Base-by-base conservation (phyloP, 1,139 yeast genomes). In the Nakaseomyces sp. region DNA sequence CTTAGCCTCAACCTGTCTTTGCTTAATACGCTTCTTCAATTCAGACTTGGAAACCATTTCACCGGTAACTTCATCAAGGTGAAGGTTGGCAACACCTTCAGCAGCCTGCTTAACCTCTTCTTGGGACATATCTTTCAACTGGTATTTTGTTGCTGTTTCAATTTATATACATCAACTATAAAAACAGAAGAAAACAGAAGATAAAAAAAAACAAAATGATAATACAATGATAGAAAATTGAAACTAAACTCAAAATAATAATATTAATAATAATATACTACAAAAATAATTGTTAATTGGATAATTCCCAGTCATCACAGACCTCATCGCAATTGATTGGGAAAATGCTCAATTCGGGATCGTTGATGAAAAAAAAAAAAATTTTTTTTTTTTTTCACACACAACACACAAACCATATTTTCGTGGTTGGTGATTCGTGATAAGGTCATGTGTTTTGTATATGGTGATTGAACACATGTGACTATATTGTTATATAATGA, bases 11-110 rank as follows among this genome's bases (percentile, higher is more conserved):
- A 77, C 70, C 55, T 82, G 86, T 67, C 98, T 82, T 54, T 74
- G 74, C 77, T 91, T 91, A 70, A 84, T 88, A 72, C 98, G 85
- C 75, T 85, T 87, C 76, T 91, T 91, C 71, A 91, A 79, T 68
- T 91, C 98, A 50, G 93, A 76, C 73, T 91, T 91, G 65, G 98
- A 91, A 42, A 91, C 96, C 68, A 81, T 85, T 70, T 91, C 98
- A 42, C 97, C 97, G 51, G 97, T 89, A 57, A 71, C 94, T 49
- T 88, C 96, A 65, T 91, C 98, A 57, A 91, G 74, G 54, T 69
- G 69, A 63, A 87, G 79, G 74, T 88, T 89, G 66, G 86, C 89
- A 54, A 87, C 78, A 57, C 77, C 79, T 59, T 88, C 96, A 43
- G 93, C 68, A 45, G 74, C 81, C 61, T 78, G 71, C 50, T 80